These are phyloP conservation scores for Tolypocladium endophyticum DNA, from an alignment of 2,329 filamentous ascomycete species.

Conservation along the genomic window DNA sequence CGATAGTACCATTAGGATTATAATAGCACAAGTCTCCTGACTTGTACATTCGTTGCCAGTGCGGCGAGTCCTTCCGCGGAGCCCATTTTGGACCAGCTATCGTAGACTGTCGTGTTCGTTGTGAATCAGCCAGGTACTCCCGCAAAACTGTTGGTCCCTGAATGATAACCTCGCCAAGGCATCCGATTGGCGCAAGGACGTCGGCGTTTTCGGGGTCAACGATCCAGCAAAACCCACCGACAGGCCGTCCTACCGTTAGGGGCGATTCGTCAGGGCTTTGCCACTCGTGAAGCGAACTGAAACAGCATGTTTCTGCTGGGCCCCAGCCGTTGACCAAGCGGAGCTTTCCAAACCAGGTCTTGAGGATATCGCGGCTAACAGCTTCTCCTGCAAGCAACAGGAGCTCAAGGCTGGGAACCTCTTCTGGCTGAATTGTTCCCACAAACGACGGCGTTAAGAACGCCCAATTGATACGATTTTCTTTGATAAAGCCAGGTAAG, in stretches of 20 bases:
- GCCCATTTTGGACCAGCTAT: background rate
- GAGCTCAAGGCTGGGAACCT: slow-evolving; percentile 1
- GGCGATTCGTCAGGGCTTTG: background rate
- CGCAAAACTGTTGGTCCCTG: background rate
- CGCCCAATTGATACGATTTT: slow-evolving; percentile 1
- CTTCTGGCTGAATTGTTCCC: slow-evolving; percentile 1
- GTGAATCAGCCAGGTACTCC: background rate
- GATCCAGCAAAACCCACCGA: slow-evolving; percentile 2
- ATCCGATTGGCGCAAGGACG: slow-evolving; percentile 2
- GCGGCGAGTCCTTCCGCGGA: background rate
- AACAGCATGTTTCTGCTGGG: slow-evolving; percentile 3
- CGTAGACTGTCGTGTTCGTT: background rate
- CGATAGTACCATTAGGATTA: background rate
- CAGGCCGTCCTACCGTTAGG: slow-evolving; percentile 1
- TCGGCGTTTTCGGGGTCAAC: background rate
- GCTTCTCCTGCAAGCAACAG: slow-evolving; percentile 5
- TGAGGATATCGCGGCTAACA: slow-evolving; percentile 1
- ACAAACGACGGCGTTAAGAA: slow-evolving; percentile 4
- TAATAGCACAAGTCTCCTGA: background rate
- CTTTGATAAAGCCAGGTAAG: background rate
- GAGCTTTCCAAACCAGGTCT: slow-evolving; percentile 3
- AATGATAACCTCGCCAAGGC: slow-evolving; percentile 3
- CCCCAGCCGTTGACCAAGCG: slow-evolving; percentile 7
- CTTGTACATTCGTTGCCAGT: background rate
- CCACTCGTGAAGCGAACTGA: slow-evolving; percentile 1